These are phyloP conservation scores for Apostasia shenzhenica DNA, from an alignment of 106 monocot species.

Conservation along the genomic window DNA sequence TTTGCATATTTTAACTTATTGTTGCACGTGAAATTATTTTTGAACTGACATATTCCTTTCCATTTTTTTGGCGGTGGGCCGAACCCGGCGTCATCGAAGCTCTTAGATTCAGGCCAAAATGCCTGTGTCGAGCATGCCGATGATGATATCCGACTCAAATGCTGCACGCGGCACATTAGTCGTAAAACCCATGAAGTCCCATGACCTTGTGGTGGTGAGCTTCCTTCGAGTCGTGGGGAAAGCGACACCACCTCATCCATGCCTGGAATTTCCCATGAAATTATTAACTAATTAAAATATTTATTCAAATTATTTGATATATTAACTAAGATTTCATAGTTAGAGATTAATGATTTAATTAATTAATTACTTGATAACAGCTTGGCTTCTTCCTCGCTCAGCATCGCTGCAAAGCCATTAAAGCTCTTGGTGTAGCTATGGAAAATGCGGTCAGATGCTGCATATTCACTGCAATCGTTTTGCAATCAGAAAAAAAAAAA, in stretches of 20 bases:
- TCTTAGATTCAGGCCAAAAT: conserved; percentile 37
- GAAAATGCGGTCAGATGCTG: conserved; percentile 4
- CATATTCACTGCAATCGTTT: neutral
- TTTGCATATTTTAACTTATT: conserved; percentile 7
- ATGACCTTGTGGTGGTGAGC: conserved; percentile 29
- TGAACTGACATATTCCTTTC: conserved; percentile 25
- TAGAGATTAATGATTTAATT: neutral
- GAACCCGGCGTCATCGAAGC: conserved; percentile 28
- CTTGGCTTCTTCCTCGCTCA: conserved; percentile 9
- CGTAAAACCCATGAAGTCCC: conserved; percentile 28
- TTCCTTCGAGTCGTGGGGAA: conserved; percentile 13
- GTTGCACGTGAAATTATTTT: conserved; percentile 27
- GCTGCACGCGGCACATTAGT: neutral
- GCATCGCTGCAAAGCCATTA: conserved; percentile 26
- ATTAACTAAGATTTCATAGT: neutral
- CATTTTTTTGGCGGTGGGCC: conserved; percentile 27
- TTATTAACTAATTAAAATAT: neutral
- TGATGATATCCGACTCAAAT: conserved; percentile 20
- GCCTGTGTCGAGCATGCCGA: conserved; percentile 26
- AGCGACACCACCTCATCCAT: conserved; percentile 12
- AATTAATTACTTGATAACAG: conserved; percentile 12
- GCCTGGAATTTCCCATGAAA: neutral
- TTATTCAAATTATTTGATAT: neutral
- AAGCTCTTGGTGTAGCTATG: conserved; percentile 25
- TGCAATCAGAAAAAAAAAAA: too few relatives aligned